Conservation (phyloP, 2,329 filamentous ascomycete genomes). For the Mycosphaerelloides madeirae region DNA sequence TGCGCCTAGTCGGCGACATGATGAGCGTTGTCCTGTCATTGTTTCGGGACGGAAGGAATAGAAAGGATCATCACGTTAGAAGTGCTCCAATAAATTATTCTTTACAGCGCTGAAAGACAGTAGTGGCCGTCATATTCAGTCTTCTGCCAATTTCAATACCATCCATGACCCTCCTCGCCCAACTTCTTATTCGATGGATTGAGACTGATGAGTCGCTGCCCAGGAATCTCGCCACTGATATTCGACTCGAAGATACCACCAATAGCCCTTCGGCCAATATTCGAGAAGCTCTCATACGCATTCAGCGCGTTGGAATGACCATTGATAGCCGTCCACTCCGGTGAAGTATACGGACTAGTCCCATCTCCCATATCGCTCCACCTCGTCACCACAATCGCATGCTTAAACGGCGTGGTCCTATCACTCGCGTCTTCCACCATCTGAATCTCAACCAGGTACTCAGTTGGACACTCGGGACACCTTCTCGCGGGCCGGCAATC, state of each 20-base stretch:
- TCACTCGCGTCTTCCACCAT: slow-evolving; percentile 51
- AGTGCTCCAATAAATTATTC: too few species aligned
- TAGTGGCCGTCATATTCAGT: too few species aligned
- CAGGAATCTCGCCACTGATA: slow-evolving; percentile 51
- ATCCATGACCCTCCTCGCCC: slow-evolving; percentile 53
- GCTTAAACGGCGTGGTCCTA: slow-evolving; percentile 49
- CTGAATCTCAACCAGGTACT: slow-evolving; percentile 59
- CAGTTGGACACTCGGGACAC: slow-evolving; percentile 58
- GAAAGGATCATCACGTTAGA: not conserved
- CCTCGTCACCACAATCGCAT: slow-evolving; percentile 56
- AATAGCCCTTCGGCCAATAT: slow-evolving; percentile 52
- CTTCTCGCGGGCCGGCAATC: slow-evolving; percentile 56
- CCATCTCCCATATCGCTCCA: slow-evolving; percentile 60
- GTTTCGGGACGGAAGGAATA: not conserved
- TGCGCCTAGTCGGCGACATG: slow-evolving; percentile 8
- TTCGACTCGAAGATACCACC: slow-evolving; percentile 57
- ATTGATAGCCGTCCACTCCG: slow-evolving; percentile 55
- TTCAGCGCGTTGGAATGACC: slow-evolving; percentile 31
- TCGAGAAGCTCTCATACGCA: slow-evolving; percentile 51
- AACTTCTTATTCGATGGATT: slow-evolving; percentile 53
- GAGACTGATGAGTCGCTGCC: slow-evolving; percentile 54
- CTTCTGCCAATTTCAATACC: slow-evolving; percentile 32
- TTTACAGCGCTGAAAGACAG: too few species aligned
- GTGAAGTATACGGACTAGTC: slow-evolving; percentile 42
- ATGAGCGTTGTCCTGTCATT: not conserved